Conservation (phyloP, 495 filamentous ascomycete species). For the Penicillium coffeae region DNA sequence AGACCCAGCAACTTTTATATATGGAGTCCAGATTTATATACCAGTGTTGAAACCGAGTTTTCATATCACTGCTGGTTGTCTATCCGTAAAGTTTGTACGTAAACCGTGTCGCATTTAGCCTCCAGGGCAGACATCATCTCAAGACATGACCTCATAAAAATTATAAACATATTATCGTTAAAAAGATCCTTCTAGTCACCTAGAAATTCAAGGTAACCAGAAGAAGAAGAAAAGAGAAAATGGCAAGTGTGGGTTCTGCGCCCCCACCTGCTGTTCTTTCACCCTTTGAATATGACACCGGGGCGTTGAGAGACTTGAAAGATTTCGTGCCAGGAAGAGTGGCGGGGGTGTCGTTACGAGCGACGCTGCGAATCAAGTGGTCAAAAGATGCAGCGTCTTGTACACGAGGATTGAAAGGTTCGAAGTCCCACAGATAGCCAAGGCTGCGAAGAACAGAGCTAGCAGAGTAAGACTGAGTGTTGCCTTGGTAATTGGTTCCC, state of each 20-base stretch:
- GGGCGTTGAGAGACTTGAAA: background rate
- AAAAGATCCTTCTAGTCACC: background rate
- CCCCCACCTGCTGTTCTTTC: background rate
- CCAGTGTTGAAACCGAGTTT: too few relatives aligned
- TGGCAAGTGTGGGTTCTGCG: background rate
- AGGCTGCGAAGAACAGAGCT: slow-evolving; percentile 39
- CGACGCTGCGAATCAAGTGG: slow-evolving; percentile 27
- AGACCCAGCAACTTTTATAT: too few relatives aligned
- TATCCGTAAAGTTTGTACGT: too few relatives aligned
- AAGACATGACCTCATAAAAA: background rate
- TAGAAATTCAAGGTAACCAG: background rate
- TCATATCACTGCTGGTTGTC: too few relatives aligned
- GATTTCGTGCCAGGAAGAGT: slow-evolving; percentile 9
- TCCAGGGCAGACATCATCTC: background rate
- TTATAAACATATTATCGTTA: background rate
- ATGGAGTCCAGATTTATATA: too few relatives aligned
- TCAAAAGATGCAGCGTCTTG: slow-evolving; percentile 39
- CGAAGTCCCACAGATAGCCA: slow-evolving; percentile 45
- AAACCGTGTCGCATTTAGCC: background rate
- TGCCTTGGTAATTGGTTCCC: slow-evolving; percentile 30
- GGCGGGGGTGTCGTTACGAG: slow-evolving; percentile 19
- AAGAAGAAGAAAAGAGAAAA: background rate
- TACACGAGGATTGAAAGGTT: slow-evolving; percentile 41
- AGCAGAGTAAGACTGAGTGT: slow-evolving; percentile 35
- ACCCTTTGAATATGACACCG: background rate